Conservation (phyloP, 1,284 basidiomycete species). For the Serendipita sp. region DNA sequence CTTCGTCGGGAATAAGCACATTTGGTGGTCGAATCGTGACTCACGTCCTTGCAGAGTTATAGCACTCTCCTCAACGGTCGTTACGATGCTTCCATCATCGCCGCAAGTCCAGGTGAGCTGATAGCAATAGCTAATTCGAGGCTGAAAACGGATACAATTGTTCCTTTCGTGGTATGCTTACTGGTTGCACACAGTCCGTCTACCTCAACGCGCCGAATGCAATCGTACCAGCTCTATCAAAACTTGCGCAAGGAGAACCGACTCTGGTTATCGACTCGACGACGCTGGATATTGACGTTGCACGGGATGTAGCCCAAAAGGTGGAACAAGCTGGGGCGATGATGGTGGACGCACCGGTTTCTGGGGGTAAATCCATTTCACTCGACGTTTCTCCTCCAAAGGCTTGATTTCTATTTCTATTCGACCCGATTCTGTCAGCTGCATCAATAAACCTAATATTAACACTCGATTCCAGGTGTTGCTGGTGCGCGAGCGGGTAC, state of each 20-base stretch:
- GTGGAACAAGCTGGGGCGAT: constrained; percentile 45
- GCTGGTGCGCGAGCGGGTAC: constrained; percentile 73
- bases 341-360: constrained; percentile 86
- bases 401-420: not conserved
- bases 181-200: constrained; percentile 21
- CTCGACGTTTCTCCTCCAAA: no score
- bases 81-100: constrained; percentile 82
- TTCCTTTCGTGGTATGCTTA: constrained; percentile 41
- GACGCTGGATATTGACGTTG: constrained; percentile 66
- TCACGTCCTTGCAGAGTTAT: constrained; percentile 34
- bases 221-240: constrained; percentile 6
- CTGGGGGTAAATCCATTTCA: constrained; percentile 42
- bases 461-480: constrained; percentile 36
- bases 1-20: not conserved
- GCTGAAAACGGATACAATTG: constrained; percentile 25
- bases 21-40: constrained; percentile 8
- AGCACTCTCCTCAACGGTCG: constrained; percentile 44
- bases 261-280: constrained; percentile 80
- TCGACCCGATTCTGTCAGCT: not conserved
- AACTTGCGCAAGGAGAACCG: not conserved
- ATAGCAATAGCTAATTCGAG: constrained; percentile 26
- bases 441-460: not conserved
- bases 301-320: constrained; percentile 44
- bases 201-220: not conserved
- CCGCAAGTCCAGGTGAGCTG: constrained; percentile 64